Conservation (phyloP, 257 asterid species). For the Primulina eburnea region DNA sequence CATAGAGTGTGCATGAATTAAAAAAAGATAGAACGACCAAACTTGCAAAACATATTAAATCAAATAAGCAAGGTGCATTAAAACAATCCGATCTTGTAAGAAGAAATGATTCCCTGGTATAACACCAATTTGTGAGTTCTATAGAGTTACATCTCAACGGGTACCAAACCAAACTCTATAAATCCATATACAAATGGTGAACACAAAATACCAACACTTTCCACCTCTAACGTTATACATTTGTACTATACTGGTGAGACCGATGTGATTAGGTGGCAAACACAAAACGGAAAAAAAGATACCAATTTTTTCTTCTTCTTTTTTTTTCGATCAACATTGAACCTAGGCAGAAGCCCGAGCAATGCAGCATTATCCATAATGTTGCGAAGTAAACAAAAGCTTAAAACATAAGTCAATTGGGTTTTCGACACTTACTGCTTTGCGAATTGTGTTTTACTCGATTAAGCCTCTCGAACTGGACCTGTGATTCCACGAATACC, state of each 20-base stretch:
- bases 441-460: slow-evolving; percentile 42
- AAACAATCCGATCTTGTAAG: not conserved
- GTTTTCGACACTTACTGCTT: slow-evolving; percentile 40
- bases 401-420: not conserved
- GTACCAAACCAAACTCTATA: too few relatives aligned
- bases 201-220: not conserved
- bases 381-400: not conserved
- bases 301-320: not conserved
- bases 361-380: not conserved
- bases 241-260: not conserved
- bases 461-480: slow-evolving; percentile 63
- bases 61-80: not conserved
- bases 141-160: not conserved
- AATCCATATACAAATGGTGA: not conserved
- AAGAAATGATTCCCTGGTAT: not conserved
- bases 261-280: not conserved
- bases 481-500: slow-evolving; percentile 44
- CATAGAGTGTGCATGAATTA: not conserved
- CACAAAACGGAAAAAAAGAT: not conserved
- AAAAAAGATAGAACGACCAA: not conserved
- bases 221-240: slow-evolving; percentile 1
- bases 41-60: not conserved
- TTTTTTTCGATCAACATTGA: too few relatives aligned
- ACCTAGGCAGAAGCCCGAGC: too few relatives aligned
- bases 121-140: not conserved